A percentile compares a stretch with the other conserved stretches of the same genome.
Conservation (phyloP, 2,329 filamentous ascomycete species). For the Colletotrichum abscissum region DNA sequence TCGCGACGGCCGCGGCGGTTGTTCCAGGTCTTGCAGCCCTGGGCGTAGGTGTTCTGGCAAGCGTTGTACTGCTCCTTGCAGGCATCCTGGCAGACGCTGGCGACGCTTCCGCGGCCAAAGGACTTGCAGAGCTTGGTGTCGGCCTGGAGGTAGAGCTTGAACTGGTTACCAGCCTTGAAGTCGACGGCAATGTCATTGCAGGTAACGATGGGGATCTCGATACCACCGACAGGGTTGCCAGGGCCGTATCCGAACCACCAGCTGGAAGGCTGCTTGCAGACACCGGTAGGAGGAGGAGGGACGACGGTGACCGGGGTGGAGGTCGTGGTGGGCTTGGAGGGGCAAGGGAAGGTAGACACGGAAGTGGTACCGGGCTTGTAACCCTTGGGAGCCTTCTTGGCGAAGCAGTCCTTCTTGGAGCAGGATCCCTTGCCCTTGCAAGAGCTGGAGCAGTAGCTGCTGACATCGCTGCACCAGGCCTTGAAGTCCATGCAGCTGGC, state of each 20-base stretch:
- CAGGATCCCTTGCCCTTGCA: constrained; percentile 50
- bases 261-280: constrained; percentile 65
- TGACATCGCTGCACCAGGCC: constrained; percentile 60
- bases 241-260: constrained; percentile 75
- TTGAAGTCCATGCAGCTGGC: constrained; percentile 61
- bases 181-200: constrained; percentile 64
- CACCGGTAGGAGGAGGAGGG: constrained; percentile 59
- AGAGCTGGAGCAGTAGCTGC: constrained; percentile 54
- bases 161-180: constrained; percentile 52
- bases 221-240: constrained; percentile 65
- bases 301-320: constrained; percentile 45
- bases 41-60: constrained; percentile 60
- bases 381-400: constrained; percentile 52
- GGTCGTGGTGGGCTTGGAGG: constrained; percentile 41
- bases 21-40: constrained; percentile 55
- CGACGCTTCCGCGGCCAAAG: constrained; percentile 51
- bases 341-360: constrained; percentile 40
- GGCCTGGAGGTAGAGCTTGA: constrained; percentile 63
- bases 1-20: constrained; percentile 28
- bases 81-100: constrained; percentile 60
- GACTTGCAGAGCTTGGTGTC: constrained; percentile 56
- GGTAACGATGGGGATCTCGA: constrained; percentile 62
- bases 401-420: constrained; percentile 56
- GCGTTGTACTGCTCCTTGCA: constrained; percentile 64
- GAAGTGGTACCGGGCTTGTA: constrained; percentile 44